Conservation (phyloP, 805 yeast species). For the Tanozyma kutaoensis region DNA sequence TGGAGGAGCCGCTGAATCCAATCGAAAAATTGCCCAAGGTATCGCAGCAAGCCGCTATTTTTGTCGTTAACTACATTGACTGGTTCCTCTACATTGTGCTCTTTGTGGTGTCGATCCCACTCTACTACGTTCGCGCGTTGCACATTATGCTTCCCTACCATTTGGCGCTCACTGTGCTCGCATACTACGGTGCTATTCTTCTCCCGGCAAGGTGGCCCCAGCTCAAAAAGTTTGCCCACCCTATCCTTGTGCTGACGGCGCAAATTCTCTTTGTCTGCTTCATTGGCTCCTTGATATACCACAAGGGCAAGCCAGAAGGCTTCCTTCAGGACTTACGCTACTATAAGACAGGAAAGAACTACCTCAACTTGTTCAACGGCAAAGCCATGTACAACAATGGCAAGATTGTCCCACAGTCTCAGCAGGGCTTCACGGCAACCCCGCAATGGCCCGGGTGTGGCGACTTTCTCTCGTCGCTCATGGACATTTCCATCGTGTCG, state of each 20-base stretch:
- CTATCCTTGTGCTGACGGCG: conserved; percentile 55
- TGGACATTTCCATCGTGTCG: conserved; percentile 70
- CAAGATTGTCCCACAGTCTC: conserved; percentile 4
- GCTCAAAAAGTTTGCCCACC: conserved; percentile 47
- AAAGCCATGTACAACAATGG: conserved; percentile 16
- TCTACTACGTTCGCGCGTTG: conserved; percentile 35
- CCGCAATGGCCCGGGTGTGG: conserved; percentile 70
- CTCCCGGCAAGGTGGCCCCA: conserved; percentile 31
- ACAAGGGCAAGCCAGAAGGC: conserved; percentile 24
- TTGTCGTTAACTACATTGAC: conserved; percentile 35
- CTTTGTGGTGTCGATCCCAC: conserved; percentile 43
- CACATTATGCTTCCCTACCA: conserved; percentile 50
- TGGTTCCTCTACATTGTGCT: conserved; percentile 36
- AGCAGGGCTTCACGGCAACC: conserved; percentile 13
- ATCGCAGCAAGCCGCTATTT: conserved; percentile 16
- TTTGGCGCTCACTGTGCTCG: conserved; percentile 41
- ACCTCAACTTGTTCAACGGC: conserved; percentile 41
- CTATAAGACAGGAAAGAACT: conserved; percentile 61
- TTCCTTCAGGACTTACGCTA: conserved; percentile 37
- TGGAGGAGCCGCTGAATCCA: too few relatives aligned
- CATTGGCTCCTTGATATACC: conserved; percentile 41
- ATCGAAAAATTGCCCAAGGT: too few relatives aligned
- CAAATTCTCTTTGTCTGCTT: conserved; percentile 50
- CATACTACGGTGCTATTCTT: conserved; percentile 37
- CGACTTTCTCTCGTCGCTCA: conserved; percentile 52